Evolutionary conservation across 768 basidiomycete genomes (phyloP).

Genomic region (Tylopilus balloui): DNA sequence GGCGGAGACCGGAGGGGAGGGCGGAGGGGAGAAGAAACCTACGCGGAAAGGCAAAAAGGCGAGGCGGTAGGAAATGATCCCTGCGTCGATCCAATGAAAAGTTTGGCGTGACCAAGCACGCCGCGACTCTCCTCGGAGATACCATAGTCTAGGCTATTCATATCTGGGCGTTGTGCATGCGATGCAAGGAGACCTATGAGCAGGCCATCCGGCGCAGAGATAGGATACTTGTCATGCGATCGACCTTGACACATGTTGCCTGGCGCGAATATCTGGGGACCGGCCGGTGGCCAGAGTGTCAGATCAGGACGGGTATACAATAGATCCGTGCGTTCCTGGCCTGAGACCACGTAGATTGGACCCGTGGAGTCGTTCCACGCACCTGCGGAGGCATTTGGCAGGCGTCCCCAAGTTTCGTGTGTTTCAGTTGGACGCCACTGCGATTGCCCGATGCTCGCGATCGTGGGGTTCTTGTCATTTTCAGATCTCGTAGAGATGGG

Average conservation of each 20-base stretch:
- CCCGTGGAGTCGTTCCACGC: background rate
- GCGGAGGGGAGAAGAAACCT: constrained; percentile 44
- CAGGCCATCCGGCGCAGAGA: too few relatives aligned
- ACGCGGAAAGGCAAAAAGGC: constrained; percentile 44
- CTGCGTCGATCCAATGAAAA: constrained; percentile 2
- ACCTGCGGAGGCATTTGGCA: background rate
- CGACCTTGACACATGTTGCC: background rate
- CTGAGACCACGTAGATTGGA: background rate
- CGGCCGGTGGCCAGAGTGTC: too few relatives aligned
- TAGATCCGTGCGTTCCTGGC: background rate
- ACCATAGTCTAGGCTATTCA: too few relatives aligned
- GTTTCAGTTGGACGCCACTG: constrained; percentile 4
- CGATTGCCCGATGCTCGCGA: too few relatives aligned
- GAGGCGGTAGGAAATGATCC: constrained; percentile 25
- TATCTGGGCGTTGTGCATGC: background rate
- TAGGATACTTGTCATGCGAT: too few relatives aligned
- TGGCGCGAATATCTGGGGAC: background rate
- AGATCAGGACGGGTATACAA: background rate
- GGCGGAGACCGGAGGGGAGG: constrained; percentile 30
- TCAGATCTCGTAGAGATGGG: too few relatives aligned
- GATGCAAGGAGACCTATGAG: background rate
- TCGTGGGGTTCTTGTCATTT: background rate
- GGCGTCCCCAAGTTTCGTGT: too few relatives aligned
- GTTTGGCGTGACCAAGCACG: background rate
- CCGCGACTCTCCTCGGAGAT: background rate